Conservation (phyloP, 225 moss, liverwort and hornwort species). For the Sphagnum contortum region DNA sequence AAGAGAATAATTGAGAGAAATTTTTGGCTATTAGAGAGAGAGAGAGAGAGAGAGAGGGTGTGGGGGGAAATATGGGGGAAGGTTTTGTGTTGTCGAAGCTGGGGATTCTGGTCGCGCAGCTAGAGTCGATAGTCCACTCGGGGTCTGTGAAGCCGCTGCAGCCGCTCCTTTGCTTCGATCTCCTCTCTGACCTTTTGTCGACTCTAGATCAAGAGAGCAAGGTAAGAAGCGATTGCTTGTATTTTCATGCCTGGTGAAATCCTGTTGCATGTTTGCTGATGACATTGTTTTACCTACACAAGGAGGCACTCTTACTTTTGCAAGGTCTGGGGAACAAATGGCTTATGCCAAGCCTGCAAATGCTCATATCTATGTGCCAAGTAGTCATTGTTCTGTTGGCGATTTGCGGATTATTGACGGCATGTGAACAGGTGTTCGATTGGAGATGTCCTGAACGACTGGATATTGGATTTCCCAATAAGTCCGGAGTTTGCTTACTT, state of each 20-base stretch:
- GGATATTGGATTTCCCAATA: too few relatives aligned
- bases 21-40: too few relatives aligned
- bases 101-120: constrained; percentile 89
- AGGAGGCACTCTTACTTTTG: not conserved
- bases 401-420: too few relatives aligned
- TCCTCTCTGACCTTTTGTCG: constrained; percentile 83
- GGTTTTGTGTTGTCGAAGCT: constrained; percentile 85
- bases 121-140: constrained; percentile 85
- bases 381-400: too few relatives aligned
- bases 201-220: constrained; percentile 68
- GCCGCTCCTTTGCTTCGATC: constrained; percentile 97
- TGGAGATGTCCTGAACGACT: too few relatives aligned
- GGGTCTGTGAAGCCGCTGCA: constrained; percentile 81
- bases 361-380: not conserved
- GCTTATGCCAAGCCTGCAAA: not conserved
- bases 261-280: not conserved
- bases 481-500: too few relatives aligned
- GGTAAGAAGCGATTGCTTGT: constrained; percentile 14
- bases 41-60: not conserved
- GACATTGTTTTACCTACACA: too few relatives aligned
- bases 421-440: too few relatives aligned
- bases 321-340: not conserved
- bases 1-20: too few relatives aligned
- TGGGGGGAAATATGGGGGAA: constrained; percentile 34
- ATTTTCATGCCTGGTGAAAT: not conserved